Evolutionary conservation across 1,284 basidiomycete genomes (phyloP).

Genomic region (Trametes sp.): DNA sequence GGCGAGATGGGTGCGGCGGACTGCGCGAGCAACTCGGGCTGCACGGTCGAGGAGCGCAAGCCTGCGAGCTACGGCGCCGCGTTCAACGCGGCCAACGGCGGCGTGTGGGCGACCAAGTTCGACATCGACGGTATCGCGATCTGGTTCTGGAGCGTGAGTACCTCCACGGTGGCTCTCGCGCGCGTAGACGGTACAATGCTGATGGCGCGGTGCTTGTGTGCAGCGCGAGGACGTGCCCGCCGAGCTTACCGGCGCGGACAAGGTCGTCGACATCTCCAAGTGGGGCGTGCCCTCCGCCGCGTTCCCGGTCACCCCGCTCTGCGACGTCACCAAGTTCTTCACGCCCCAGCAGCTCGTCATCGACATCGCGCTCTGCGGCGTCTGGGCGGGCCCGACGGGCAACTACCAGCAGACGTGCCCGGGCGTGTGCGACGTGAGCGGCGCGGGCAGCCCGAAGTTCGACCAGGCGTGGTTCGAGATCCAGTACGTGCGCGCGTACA

Average conservation of each 20-base stretch:
- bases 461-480: conserved; percentile 62
- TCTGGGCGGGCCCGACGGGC: conserved; percentile 56
- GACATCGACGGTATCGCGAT: conserved; percentile 67
- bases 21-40: conserved; percentile 64
- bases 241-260: conserved; percentile 45
- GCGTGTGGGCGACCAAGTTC: conserved; percentile 76
- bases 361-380: conserved; percentile 66
- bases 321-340: conserved; percentile 58
- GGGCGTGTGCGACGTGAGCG: conserved; percentile 42
- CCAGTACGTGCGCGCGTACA: conserved; percentile 55
- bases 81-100: conserved; percentile 73
- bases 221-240: conserved; percentile 53
- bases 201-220: neutral
- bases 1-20: conserved; percentile 45
- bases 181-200: neutral
- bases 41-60: conserved; percentile 65
- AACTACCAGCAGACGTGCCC: conserved; percentile 52
- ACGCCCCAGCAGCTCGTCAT: conserved; percentile 60
- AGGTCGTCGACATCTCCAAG: conserved; percentile 54
- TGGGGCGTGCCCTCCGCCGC: conserved; percentile 64
- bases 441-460: conserved; percentile 37
- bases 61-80: conserved; percentile 63
- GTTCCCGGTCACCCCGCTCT: conserved; percentile 51
- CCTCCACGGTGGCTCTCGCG: neutral
- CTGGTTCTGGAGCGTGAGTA: conserved; percentile 80